phyloP scores from a whole-genome alignment of 768 basidiomycete genomes.

The Xerocomellus intermedius region DNA sequence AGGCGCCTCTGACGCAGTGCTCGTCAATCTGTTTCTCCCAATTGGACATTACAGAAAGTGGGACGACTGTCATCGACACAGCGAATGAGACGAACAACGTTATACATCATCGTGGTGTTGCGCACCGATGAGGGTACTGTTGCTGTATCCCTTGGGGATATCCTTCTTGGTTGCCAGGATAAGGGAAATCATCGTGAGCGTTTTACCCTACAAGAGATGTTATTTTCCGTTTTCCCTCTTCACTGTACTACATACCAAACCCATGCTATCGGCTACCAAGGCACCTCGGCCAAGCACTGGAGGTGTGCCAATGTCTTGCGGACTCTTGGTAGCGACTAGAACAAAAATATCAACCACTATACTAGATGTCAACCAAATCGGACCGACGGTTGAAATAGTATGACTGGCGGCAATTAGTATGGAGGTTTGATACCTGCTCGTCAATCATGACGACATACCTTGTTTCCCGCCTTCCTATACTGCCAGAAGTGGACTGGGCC shows the following conservation, averaged over 20 bases:
- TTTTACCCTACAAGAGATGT: slow-evolving; percentile 67
- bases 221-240: neutral
- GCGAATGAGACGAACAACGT: neutral
- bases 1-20: slow-evolving; percentile 54
- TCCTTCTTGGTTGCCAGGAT: slow-evolving; percentile 77
- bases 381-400: slow-evolving; percentile 70
- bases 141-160: slow-evolving; percentile 51
- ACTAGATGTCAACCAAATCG: neutral
- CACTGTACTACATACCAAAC: slow-evolving; percentile 38
- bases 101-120: neutral
- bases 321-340: slow-evolving; percentile 78
- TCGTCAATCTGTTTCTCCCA: slow-evolving; percentile 85
- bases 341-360: neutral
- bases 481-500: slow-evolving; percentile 91
- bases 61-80: slow-evolving; percentile 52
- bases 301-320: slow-evolving; percentile 49
- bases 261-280: slow-evolving; percentile 90
- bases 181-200: slow-evolving; percentile 82
- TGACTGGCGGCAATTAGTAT: slow-evolving; percentile 30
- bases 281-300: slow-evolving; percentile 82
- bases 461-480: slow-evolving; percentile 49
- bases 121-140: slow-evolving; percentile 76
- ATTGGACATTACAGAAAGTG: slow-evolving; percentile 82
- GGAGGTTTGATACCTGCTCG: neutral
- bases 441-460: slow-evolving; percentile 40